A percentile compares a stretch with the other conserved stretches of the same genome.
Evolutionary conservation across 805 yeast genomes (phyloP).

Genomic region (Monosporozyma siamensis): DNA sequence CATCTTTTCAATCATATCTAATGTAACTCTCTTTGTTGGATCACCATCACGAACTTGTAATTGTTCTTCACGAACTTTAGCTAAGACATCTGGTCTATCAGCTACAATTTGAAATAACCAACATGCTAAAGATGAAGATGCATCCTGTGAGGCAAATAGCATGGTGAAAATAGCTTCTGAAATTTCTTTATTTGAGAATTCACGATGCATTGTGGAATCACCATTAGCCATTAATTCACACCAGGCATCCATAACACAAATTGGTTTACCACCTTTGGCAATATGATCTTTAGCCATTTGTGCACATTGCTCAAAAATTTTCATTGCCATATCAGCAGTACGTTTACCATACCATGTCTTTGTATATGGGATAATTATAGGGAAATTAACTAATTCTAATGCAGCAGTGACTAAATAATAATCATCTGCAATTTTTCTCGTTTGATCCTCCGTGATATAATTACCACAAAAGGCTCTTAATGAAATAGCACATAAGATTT

Average conservation of each 20-base stretch:
- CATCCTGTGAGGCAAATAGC: slow-evolving; percentile 96
- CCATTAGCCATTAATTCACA: slow-evolving; percentile 75
- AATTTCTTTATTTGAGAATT: slow-evolving; percentile 81
- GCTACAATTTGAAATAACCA: slow-evolving; percentile 96
- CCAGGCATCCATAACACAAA: slow-evolving; percentile 96
- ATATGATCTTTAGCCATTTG: slow-evolving; percentile 76
- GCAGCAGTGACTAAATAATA: slow-evolving; percentile 92
- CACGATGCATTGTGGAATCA: slow-evolving; percentile 49
- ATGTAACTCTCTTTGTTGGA: slow-evolving; percentile 47
- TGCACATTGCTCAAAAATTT: slow-evolving; percentile 81
- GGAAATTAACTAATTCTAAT: slow-evolving; percentile 93
- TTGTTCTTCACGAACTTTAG: slow-evolving; percentile 88
- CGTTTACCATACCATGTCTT: slow-evolving; percentile 96
- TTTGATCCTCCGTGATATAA: slow-evolving; percentile 86
- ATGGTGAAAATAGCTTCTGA: slow-evolving; percentile 96
- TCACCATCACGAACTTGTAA: slow-evolving; percentile 71
- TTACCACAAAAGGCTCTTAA: slow-evolving; percentile 92
- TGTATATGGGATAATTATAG: slow-evolving; percentile 89
- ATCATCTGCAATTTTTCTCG: slow-evolving; percentile 81
- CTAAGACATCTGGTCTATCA: slow-evolving; percentile 86
- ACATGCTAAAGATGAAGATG: slow-evolving; percentile 92
- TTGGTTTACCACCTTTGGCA: slow-evolving; percentile 65
- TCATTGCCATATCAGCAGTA: slow-evolving; percentile 91
- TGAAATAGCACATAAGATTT: slow-evolving; percentile 89
- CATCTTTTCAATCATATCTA: slow-evolving; percentile 80